Percentiles rank a stretch among this genome's conserved stretches.
These are phyloP conservation scores for Melanogaster broomeanus DNA, from an alignment of 768 basidiomycete species.

Conservation along the genomic window DNA sequence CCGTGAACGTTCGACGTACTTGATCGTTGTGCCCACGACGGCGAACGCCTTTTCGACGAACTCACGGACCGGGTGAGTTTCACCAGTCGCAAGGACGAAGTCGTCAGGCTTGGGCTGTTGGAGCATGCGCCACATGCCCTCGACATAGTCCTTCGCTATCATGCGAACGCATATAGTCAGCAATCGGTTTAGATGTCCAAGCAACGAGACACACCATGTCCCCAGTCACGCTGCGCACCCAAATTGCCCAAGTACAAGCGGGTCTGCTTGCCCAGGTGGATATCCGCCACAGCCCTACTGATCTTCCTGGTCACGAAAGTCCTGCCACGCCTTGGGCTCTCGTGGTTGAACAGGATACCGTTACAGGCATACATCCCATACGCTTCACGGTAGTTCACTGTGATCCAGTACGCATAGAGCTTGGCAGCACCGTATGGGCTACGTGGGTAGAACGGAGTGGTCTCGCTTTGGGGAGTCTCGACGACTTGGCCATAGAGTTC, in stretches of 20 bases:
- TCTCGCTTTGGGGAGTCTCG: constrained; percentile 93
- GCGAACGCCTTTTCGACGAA: constrained; percentile 88
- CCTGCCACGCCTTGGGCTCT: constrained; percentile 90
- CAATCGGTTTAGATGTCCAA: not conserved
- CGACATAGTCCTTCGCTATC: constrained; percentile 84
- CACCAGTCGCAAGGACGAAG: constrained; percentile 94
- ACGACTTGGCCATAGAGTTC: constrained; percentile 97
- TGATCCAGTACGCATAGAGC: constrained; percentile 90
- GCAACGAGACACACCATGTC: constrained; percentile 66
- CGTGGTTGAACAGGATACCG: constrained; percentile 97
- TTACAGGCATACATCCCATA: constrained; percentile 98
- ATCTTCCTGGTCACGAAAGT: constrained; percentile 98
- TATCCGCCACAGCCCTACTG: constrained; percentile 89
- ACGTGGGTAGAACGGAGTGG: constrained; percentile 98
- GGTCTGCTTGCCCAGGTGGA: constrained; percentile 82
- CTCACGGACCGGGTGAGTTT: constrained; percentile 93
- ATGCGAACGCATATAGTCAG: constrained; percentile 7
- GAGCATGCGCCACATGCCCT: constrained; percentile 98
- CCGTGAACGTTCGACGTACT: constrained; percentile 39
- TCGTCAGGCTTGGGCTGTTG: constrained; percentile 84
- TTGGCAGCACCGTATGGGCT: constrained; percentile 97
- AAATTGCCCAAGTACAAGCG: constrained; percentile 94
- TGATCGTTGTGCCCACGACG: constrained; percentile 64
- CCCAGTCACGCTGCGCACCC: constrained; percentile 96
- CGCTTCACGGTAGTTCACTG: constrained; percentile 90